Percentiles rank a stretch among this genome's conserved stretches.
These are phyloP conservation scores for Magnaporthiopsis incrustans DNA, from an alignment of 2,329 filamentous ascomycete genomes.

Conservation along the genomic window DNA sequence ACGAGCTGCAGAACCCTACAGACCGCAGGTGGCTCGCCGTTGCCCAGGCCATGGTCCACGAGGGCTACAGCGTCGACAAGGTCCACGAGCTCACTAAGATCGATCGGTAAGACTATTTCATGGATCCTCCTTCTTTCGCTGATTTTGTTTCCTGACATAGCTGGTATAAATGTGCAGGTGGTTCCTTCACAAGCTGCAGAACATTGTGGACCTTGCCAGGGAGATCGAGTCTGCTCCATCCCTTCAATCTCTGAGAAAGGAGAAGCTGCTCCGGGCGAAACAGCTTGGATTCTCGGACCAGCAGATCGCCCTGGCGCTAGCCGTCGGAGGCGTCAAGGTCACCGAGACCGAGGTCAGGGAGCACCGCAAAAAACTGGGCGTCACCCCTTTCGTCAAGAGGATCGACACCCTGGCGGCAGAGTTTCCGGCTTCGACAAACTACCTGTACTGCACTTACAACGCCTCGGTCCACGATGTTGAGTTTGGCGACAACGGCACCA, in stretches of 20 bases:
- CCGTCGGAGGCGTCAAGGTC: slow-evolving; percentile 34
- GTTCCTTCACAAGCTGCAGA: slow-evolving; percentile 91
- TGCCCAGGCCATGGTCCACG: slow-evolving; percentile 95
- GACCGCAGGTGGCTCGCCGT: slow-evolving; percentile 97
- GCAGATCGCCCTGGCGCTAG: slow-evolving; percentile 83
- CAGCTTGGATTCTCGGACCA: slow-evolving; percentile 96
- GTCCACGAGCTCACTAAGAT: slow-evolving; percentile 91
- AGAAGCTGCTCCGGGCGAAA: slow-evolving; percentile 85
- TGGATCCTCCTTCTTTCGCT: neutral
- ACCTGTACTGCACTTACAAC: slow-evolving; percentile 97
- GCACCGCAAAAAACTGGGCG: slow-evolving; percentile 74
- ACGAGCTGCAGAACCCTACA: slow-evolving; percentile 82
- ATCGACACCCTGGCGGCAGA: slow-evolving; percentile 97
- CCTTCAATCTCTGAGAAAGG: slow-evolving; percentile 78
- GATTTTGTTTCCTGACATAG: neutral
- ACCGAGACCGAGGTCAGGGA: slow-evolving; percentile 87
- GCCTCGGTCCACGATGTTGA: slow-evolving; percentile 86
- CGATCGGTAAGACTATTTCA: neutral
- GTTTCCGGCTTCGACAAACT: slow-evolving; percentile 92
- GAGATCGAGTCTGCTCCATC: slow-evolving; percentile 80
- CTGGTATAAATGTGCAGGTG: neutral
- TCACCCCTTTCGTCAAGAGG: slow-evolving; percentile 94
- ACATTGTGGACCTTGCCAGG: slow-evolving; percentile 84
- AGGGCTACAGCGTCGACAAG: slow-evolving; percentile 86
- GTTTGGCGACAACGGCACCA: slow-evolving; percentile 84